Conservation (phyloP, 257 asterid species). For the Solanum chiquidenum region DNA sequence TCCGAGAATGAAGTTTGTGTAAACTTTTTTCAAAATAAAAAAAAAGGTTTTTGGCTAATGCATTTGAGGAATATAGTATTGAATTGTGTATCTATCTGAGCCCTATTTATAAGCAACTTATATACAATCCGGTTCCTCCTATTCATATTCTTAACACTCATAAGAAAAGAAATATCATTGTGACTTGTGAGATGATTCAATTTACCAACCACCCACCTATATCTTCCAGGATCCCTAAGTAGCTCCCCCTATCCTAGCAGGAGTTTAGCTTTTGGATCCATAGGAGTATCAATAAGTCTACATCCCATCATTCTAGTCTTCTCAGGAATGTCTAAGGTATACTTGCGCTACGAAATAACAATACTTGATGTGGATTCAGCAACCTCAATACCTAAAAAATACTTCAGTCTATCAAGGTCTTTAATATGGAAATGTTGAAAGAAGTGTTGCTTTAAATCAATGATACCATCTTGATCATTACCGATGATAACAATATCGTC, state of each 20-base stretch:
- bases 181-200: neutral
- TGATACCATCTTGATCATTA: neutral
- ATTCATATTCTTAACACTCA: neutral
- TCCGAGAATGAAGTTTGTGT: neutral
- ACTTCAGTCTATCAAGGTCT: neutral
- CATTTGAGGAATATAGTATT: neutral
- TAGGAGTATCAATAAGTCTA: neutral
- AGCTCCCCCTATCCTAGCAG: neutral
- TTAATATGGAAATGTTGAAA: neutral
- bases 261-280: neutral
- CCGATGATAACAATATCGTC: neutral
- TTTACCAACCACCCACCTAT: neutral
- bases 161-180: neutral
- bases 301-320: neutral
- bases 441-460: neutral
- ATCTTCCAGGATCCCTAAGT: neutral
- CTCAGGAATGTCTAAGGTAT: neutral
- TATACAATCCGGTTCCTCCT: neutral
- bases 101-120: neutral
- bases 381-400: neutral
- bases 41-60: too few relatives aligned
- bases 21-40: neutral
- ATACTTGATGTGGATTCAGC: neutral
- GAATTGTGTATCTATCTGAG: neutral
- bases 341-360: neutral